Conservation (phyloP, 1,284 basidiomycete species). For the Wolfiporia cocos region DNA sequence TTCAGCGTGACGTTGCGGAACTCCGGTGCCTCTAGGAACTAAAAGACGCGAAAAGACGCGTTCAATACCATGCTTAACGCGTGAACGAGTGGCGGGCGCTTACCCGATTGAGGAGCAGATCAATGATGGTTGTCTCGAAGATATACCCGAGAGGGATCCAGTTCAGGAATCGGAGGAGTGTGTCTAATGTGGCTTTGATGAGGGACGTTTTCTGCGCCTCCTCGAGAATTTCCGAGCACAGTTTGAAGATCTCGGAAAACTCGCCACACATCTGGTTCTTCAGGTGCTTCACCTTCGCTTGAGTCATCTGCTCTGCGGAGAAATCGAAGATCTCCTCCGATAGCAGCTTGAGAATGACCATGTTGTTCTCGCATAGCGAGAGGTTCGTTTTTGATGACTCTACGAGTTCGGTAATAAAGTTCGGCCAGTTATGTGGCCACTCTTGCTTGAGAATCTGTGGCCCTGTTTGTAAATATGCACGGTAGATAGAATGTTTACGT, state of each 20-base stretch:
- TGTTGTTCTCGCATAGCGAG: constrained; percentile 99
- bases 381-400: constrained; percentile 96
- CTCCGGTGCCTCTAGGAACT: constrained; percentile 96
- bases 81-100: constrained; percentile 26
- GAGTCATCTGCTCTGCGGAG: constrained; percentile 98
- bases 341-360: constrained; percentile 96
- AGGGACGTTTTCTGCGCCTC: constrained; percentile 97
- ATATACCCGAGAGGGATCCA: constrained; percentile 99
- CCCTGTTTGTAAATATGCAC: constrained; percentile 9
- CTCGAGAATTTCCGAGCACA: constrained; percentile 94
- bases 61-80: constrained; percentile 1
- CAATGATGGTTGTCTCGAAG: constrained; percentile 98
- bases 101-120: constrained; percentile 85
- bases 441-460: constrained; percentile 96
- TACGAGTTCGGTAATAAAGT: constrained; percentile 96
- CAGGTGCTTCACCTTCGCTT: constrained; percentile 94
- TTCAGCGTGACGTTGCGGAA: constrained; percentile 98
- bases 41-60: constrained; percentile 9
- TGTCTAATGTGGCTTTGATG: constrained; percentile 95
- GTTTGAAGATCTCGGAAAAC: constrained; percentile 94
- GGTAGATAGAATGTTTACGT: constrained; percentile 19
- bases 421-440: constrained; percentile 99
- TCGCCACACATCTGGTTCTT: constrained; percentile 99
- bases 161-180: constrained; percentile 93
- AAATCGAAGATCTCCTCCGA: constrained; percentile 99